Evolutionary conservation across 257 asterid genomes (phyloP).

Genomic region (Salvia splendens): DNA sequence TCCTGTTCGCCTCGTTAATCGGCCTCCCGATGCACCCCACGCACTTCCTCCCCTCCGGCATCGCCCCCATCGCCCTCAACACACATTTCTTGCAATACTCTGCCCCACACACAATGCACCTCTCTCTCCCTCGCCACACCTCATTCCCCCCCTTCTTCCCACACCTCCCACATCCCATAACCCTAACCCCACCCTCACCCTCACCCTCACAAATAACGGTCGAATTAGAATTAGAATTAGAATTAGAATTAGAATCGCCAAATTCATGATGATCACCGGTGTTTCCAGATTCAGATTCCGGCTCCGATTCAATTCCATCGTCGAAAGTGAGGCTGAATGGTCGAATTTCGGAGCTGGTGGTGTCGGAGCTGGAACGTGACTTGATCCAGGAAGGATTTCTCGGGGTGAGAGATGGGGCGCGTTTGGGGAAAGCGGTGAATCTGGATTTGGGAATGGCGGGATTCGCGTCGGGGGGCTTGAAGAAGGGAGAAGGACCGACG

Average conservation of each 20-base stretch:
- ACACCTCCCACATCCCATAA: slow-evolving; percentile 53
- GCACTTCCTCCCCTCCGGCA: slow-evolving; percentile 91
- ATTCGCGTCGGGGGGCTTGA: slow-evolving; percentile 33
- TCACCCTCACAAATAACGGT: slow-evolving; percentile 4
- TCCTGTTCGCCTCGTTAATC: slow-evolving; percentile 55
- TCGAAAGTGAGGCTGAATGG: slow-evolving; percentile 24
- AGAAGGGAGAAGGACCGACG: slow-evolving; percentile 51
- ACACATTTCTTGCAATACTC: slow-evolving; percentile 66
- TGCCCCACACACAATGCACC: slow-evolving; percentile 65
- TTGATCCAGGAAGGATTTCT: slow-evolving; percentile 35
- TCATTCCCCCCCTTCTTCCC: slow-evolving; percentile 47
- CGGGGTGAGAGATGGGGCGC: slow-evolving; percentile 40
- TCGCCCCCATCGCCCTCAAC: slow-evolving; percentile 73
- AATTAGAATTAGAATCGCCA: not conserved
- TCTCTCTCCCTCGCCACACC: slow-evolving; percentile 33
- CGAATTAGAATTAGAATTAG: not conserved
- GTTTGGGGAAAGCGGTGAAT: slow-evolving; percentile 44
- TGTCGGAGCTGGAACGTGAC: slow-evolving; percentile 38
- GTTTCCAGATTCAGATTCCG: not conserved
- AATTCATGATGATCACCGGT: slow-evolving; percentile 22
- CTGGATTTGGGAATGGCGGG: slow-evolving; percentile 35
- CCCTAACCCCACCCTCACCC: slow-evolving; percentile 34
- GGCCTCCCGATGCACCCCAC: slow-evolving; percentile 65
- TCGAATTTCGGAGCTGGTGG: slow-evolving; percentile 28
- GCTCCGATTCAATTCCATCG: slow-evolving; percentile 3